These are phyloP conservation scores for Fusarium zealandicum DNA, from an alignment of 2,329 filamentous ascomycete genomes.

Conservation along the genomic window DNA sequence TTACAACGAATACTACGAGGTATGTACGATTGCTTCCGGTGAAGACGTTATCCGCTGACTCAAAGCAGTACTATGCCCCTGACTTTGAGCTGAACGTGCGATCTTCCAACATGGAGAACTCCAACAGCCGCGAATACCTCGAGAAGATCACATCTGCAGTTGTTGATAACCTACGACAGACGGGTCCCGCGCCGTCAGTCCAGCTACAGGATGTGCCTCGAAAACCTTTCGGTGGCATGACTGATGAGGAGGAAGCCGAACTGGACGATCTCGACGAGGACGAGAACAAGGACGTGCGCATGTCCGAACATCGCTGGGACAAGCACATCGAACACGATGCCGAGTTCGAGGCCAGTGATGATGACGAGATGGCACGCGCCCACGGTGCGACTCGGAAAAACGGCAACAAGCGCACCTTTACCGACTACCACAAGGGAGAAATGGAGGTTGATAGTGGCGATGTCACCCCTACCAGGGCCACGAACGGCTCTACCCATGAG, in stretches of 20 bases:
- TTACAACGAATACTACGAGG: constrained; percentile 94
- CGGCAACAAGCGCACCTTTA: constrained; percentile 59
- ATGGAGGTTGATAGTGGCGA: constrained; percentile 49
- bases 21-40: constrained; percentile 49
- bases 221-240: constrained; percentile 66
- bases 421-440: constrained; percentile 57
- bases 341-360: constrained; percentile 87
- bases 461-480: constrained; percentile 48
- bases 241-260: constrained; percentile 71
- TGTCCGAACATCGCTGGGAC: constrained; percentile 84
- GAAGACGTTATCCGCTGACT: constrained; percentile 32
- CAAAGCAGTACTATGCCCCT: constrained; percentile 81
- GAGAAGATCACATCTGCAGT: constrained; percentile 83
- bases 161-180: constrained; percentile 85
- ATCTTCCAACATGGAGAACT: constrained; percentile 88
- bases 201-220: constrained; percentile 83
- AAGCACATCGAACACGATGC: constrained; percentile 77
- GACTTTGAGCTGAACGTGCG: constrained; percentile 92
- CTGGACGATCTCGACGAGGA: constrained; percentile 80
- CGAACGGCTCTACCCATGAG: constrained; percentile 42
- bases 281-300: constrained; percentile 81
- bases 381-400: constrained; percentile 72
- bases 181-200: constrained; percentile 86
- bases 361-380: constrained; percentile 78
- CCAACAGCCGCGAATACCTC: constrained; percentile 83